Evolutionary conservation across 2,329 filamentous ascomycete genomes (phyloP).

Genomic region (Cladophialophora chaetospira): DNA sequence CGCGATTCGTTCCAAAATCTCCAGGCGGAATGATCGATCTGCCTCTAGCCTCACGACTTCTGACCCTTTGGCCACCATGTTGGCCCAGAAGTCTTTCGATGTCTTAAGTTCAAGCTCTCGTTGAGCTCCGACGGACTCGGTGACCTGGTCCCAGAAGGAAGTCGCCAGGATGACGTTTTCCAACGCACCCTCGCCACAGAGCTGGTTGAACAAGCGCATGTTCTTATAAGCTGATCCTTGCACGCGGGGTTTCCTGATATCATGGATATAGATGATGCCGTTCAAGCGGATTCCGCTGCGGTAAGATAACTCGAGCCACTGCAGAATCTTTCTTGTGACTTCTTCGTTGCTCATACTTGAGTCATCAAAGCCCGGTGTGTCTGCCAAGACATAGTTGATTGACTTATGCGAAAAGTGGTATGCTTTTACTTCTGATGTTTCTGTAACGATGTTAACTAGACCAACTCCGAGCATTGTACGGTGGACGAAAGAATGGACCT

Average conservation of each 20-base stretch:
- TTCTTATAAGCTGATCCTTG: conserved; percentile 9
- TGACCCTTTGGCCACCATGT: not conserved
- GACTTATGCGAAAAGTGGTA: not conserved
- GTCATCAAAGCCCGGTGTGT: conserved; percentile 25
- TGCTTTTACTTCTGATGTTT: not conserved
- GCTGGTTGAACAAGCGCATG: conserved; percentile 18
- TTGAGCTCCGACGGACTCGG: not conserved
- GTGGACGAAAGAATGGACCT: not conserved
- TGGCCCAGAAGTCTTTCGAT: not conserved
- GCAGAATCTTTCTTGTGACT: conserved; percentile 15
- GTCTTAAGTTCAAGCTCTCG: not conserved
- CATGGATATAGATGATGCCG: conserved; percentile 4
- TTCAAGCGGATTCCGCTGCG: conserved; percentile 2
- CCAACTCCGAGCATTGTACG: not conserved
- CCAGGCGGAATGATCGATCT: not conserved
- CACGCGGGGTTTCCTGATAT: conserved; percentile 15
- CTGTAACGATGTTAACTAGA: not conserved
- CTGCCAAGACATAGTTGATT: conserved; percentile 10
- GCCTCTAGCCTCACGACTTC: not conserved
- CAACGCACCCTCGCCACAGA: conserved; percentile 10
- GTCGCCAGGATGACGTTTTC: conserved; percentile 19
- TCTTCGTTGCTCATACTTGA: conserved; percentile 4
- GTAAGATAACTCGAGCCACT: conserved; percentile 7
- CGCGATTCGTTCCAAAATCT: not conserved
- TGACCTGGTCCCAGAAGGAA: conserved; percentile 14